Percentiles rank a stretch among this genome's conserved stretches.
Evolutionary conservation across 176 grass and related monocot species (phyloP).

Genomic region (Eragrostis curvula): DNA sequence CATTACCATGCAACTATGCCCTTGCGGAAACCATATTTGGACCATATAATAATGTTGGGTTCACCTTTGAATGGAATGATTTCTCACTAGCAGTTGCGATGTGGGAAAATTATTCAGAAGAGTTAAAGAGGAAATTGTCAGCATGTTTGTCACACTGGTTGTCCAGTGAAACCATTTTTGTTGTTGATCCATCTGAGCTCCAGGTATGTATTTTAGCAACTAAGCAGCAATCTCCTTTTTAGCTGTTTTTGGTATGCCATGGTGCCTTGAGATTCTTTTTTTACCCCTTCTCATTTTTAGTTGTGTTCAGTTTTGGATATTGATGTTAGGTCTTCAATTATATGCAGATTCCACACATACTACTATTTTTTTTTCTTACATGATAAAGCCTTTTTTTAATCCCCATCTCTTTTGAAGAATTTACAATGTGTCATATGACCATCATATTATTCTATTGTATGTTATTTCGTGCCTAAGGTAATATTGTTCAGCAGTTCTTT

Average conservation of each 20-base stretch:
- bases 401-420: background rate
- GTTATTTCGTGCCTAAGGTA: background rate
- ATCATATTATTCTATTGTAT: constrained; percentile 14
- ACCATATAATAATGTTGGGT: constrained; percentile 22
- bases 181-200: constrained; percentile 47
- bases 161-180: constrained; percentile 62
- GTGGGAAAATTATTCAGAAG: constrained; percentile 73
- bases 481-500: background rate
- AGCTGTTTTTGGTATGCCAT: background rate
- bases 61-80: constrained; percentile 61
- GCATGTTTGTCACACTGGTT: constrained; percentile 64
- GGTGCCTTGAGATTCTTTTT: background rate
- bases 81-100: constrained; percentile 53
- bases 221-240: background rate
- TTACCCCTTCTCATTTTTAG: background rate
- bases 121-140: constrained; percentile 55
- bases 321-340: background rate
- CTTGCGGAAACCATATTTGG: constrained; percentile 64
- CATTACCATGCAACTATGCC: constrained; percentile 42
- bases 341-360: background rate
- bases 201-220: constrained; percentile 33
- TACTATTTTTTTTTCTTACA: constrained; percentile 16
- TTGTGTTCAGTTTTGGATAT: background rate
- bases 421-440: background rate
- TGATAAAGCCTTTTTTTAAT: constrained; percentile 4